Conservation (phyloP, 1,284 basidiomycete species). For the Prillingera fragicola region DNA sequence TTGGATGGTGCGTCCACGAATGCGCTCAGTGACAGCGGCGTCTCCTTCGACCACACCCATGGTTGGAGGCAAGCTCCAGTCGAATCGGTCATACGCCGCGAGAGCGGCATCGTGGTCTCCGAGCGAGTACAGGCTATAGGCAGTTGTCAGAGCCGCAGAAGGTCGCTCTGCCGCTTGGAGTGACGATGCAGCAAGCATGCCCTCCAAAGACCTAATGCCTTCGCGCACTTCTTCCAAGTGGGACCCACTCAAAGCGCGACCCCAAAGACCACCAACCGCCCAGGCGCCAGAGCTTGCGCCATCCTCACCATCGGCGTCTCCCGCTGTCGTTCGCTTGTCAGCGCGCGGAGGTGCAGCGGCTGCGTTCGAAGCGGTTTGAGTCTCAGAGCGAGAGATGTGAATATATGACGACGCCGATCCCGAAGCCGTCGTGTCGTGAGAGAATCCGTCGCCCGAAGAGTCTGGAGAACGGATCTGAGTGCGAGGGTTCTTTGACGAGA, state of each 20-base stretch:
- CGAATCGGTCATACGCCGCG: constrained; percentile 55
- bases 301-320: constrained; percentile 2
- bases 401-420: constrained; percentile 32
- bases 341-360: background rate
- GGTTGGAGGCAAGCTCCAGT: constrained; percentile 48
- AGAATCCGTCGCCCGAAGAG: constrained; percentile 23
- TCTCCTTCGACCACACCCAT: constrained; percentile 43
- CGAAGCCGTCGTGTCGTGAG: constrained; percentile 20
- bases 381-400: constrained; percentile 35
- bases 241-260: constrained; percentile 26
- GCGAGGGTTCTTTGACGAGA: constrained; percentile 25
- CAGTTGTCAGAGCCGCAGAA: constrained; percentile 55
- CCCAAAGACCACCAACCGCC: background rate
- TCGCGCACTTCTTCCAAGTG: constrained; percentile 28
- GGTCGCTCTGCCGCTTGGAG: constrained; percentile 21
- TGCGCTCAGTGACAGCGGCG: constrained; percentile 43
- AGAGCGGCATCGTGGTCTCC: constrained; percentile 62
- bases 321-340: no score
- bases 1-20: constrained; percentile 46
- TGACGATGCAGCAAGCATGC: constrained; percentile 15
- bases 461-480: constrained; percentile 16
- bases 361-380: background rate
- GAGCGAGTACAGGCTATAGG: constrained; percentile 71
- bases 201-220: constrained; percentile 20
- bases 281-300: constrained; percentile 1